Evolutionary conservation across 257 asterid species (phyloP).

Genomic region (Solanum sejunctum): DNA sequence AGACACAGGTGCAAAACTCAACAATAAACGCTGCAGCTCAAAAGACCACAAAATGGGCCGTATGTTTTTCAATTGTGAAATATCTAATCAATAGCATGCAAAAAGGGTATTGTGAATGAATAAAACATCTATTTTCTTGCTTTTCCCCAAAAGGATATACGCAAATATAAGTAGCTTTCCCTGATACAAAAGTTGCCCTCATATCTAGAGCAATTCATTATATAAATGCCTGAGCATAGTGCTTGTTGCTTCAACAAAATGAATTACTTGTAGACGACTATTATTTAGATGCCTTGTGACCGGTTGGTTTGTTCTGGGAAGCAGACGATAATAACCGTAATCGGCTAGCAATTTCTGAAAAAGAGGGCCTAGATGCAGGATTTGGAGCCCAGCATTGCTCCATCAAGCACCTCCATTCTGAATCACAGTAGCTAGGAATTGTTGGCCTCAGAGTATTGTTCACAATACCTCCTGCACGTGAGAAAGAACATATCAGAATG

Average conservation of each 20-base stretch:
- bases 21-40: not conserved
- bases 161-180: not conserved
- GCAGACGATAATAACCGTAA: constrained; percentile 62
- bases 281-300: constrained; percentile 8
- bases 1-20: not conserved
- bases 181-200: not conserved
- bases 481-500: not conserved
- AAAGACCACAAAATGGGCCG: not conserved
- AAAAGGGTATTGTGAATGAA: not conserved
- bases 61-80: not conserved
- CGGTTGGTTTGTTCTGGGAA: constrained; percentile 32
- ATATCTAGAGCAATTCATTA: not conserved
- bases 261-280: not conserved
- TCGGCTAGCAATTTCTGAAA: constrained; percentile 68
- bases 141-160: not conserved
- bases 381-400: constrained; percentile 95
- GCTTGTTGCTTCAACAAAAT: not conserved
- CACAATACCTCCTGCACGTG: constrained; percentile 76
- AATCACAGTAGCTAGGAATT: constrained; percentile 77
- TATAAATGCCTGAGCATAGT: not conserved
- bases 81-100: not conserved
- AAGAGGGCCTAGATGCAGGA: constrained; percentile 71
- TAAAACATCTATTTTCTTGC: not conserved
- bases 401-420: constrained; percentile 80
- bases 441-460: constrained; percentile 86